Evolutionary conservation across 768 basidiomycete species (phyloP).

Genomic region (Leccinum longicurvipes): DNA sequence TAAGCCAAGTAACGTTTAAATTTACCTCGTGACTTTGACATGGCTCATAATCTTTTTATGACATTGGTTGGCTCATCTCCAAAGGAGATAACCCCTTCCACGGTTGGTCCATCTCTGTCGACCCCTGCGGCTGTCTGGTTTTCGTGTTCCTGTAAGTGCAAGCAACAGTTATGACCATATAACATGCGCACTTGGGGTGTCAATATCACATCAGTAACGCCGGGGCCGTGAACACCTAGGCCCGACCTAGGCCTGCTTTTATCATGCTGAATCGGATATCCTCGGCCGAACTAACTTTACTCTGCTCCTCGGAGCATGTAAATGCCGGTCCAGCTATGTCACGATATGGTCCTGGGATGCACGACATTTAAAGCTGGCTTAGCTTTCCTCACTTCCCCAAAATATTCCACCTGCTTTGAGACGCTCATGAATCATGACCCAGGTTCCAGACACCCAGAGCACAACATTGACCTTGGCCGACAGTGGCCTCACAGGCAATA

Average conservation of each 20-base stretch:
- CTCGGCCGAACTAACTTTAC: slow-evolving; percentile 6
- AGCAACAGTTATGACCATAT: neutral
- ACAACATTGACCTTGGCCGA: neutral
- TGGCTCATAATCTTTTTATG: too few species aligned
- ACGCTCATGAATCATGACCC: slow-evolving; percentile 5
- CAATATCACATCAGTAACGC: neutral
- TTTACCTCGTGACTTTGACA: neutral
- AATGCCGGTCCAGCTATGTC: neutral
- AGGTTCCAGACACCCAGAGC: neutral
- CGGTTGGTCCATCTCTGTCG: neutral
- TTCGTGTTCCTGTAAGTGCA: neutral
- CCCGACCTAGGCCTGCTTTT: neutral
- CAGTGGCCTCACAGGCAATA: neutral
- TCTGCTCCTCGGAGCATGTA: neutral
- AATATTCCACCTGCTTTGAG: neutral
- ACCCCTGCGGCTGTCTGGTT: neutral
- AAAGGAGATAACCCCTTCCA: neutral
- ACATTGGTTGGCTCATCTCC: neutral
- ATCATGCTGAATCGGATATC: neutral
- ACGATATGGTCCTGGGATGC: neutral
- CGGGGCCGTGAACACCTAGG: neutral
- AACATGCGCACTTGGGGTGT: neutral
- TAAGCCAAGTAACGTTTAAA: neutral
- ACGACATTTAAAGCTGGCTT: slow-evolving; percentile 3
- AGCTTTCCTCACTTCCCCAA: neutral